Evolutionary conservation across 148 eudicot species (phyloP).

Genomic region (Rhododendron williamsianum): DNA sequence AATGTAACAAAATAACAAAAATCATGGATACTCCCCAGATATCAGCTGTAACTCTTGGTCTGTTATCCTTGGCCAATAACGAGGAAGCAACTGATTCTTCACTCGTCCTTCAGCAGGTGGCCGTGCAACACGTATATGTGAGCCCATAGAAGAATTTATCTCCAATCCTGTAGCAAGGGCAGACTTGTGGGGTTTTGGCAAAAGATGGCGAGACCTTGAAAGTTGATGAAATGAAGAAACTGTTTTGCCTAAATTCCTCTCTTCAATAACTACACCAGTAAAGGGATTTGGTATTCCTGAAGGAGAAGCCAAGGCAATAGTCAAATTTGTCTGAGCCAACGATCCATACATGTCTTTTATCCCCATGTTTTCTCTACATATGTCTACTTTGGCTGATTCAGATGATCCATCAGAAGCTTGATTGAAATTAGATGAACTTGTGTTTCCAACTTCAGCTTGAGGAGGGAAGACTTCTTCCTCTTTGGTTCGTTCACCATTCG

Average conservation of each 20-base stretch:
- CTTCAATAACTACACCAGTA: constrained; percentile 36
- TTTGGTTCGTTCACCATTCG: constrained; percentile 37
- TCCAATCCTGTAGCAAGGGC: constrained; percentile 43
- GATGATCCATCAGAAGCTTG: constrained; percentile 35
- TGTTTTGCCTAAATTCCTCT: constrained; percentile 39
- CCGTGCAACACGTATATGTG: constrained; percentile 77
- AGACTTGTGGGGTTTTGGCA: constrained; percentile 55
- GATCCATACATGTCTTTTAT: constrained; percentile 38
- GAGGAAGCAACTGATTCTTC: constrained; percentile 91
- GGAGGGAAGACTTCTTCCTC: constrained; percentile 36
- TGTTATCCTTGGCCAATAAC: constrained; percentile 97
- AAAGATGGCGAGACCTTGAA: constrained; percentile 48
- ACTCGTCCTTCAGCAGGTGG: constrained; percentile 88
- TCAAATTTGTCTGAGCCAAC: constrained; percentile 54
- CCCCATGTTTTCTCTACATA: constrained; percentile 26
- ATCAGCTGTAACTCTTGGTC: constrained; percentile 96
- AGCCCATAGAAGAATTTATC: constrained; percentile 31
- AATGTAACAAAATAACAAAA: not conserved
- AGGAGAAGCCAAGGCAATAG: constrained; percentile 58
- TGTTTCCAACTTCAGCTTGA: constrained; percentile 39
- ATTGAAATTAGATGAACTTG: constrained; percentile 35
- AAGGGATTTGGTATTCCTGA: constrained; percentile 37
- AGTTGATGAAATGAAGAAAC: constrained; percentile 48
- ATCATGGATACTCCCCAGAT: constrained; percentile 93
- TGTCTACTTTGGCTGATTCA: constrained; percentile 30